Base-by-base conservation (phyloP, 352 stramenopile genomes). In the Pythium periplocum region DNA sequence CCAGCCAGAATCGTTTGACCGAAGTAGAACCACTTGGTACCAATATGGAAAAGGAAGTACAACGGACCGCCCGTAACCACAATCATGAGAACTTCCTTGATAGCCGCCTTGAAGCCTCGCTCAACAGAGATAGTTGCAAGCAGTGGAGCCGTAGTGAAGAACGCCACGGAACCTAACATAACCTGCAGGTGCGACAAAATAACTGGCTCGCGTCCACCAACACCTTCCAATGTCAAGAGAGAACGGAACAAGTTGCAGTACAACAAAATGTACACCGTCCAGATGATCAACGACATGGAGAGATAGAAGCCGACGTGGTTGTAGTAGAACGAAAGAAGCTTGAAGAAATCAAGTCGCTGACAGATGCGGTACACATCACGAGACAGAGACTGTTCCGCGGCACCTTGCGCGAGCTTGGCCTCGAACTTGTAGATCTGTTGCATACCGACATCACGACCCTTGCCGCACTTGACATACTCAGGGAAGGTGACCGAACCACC, bases 401-500 rank as follows among this genome's bases (percentile, higher is more conserved):
- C 96, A 48, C 97, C 97, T 71, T 99, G 95, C 53, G 92, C 96
- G 7, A 98, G 75, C 61, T 99, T 99, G 1, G 97, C 96, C 71
- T 99, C 97, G 58, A 99, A 99, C 73, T 99, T 99, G 83, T 99
- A 99, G 60, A 99, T 99, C 68, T 99, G 97, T 65, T 98, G 97
- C 95, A 99, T 98, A 42, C 97, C 97, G 32, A 99, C 97, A 88
- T 99, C 97, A 49, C 97, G 93, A 38, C 97, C 97, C 68, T 99
- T 99, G 49, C 97, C 97, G 44, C 97, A 96, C 75, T 99, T 98
- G 45, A 98, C 84, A 67, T 99, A 99, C 73, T 99, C 97, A n/a
- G 97, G 97, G 81, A 99, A 99, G 2, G 86, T 86, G 12, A 99
- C 96, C 7, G 89, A 89, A 17, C 96, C 96, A 45, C 97, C 97